Conservation (phyloP, 305 asterid genomes). For the Striga hermonthica region DNA sequence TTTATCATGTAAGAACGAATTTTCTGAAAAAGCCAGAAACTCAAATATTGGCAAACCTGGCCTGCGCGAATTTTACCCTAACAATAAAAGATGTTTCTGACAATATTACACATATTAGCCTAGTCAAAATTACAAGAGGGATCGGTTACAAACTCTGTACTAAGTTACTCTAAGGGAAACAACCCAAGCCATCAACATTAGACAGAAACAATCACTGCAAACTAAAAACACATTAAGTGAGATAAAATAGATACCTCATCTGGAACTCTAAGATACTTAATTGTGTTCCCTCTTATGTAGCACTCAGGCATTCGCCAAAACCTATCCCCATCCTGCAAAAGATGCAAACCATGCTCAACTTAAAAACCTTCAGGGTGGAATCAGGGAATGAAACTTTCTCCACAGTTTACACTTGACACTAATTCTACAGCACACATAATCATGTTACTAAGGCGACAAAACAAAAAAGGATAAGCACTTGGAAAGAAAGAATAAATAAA, state of each 20-base stretch:
- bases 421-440: background rate
- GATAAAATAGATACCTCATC: conserved; percentile 49
- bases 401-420: background rate
- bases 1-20: background rate
- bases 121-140: background rate
- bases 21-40: background rate
- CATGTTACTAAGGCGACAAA: no score
- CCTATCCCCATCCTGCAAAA: conserved; percentile 60
- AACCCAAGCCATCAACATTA: background rate
- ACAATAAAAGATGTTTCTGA: no score
- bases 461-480: no score
- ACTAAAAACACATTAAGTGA: background rate
- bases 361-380: conserved; percentile 13
- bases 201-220: conserved; percentile 11
- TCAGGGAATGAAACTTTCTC: background rate
- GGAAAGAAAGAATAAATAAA: no score
- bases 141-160: background rate
- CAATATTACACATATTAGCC: no score
- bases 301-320: conserved; percentile 76
- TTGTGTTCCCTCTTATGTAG: conserved; percentile 66
- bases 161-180: conserved; percentile 7
- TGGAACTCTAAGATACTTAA: conserved; percentile 65
- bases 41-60: background rate
- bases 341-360: conserved; percentile 18
- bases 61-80: no score